phyloP scores from a whole-genome alignment of 202 grass and related monocot genomes.

The Musa balbisiana region DNA sequence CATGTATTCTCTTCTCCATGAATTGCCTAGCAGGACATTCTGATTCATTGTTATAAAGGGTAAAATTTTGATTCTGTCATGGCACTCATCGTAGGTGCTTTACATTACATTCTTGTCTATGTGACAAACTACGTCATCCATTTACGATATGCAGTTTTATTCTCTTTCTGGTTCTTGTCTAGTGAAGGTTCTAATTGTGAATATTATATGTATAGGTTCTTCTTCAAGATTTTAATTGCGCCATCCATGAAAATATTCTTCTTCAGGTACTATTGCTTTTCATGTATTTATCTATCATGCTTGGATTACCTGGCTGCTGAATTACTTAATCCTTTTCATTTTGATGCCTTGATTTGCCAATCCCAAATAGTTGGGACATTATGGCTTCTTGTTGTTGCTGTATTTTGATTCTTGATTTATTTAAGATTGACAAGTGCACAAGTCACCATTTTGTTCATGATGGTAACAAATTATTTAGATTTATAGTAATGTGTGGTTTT shows the following conservation, averaged over 20 bases:
- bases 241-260: conserved; percentile 94
- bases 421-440: background rate
- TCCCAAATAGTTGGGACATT: no score
- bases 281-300: no score
- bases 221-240: conserved; percentile 92
- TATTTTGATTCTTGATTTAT: background rate
- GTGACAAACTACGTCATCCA: background rate
- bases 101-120: background rate
- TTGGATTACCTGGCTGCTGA: no score
- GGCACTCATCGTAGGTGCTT: background rate
- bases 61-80: background rate
- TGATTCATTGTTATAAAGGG: background rate
- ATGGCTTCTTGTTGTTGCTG: no score
- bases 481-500: conserved; percentile 15
- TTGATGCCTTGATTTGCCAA: no score
- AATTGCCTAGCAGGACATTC: background rate
- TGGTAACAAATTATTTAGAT: conserved; percentile 6
- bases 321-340: no score
- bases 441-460: background rate
- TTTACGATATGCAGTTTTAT: background rate
- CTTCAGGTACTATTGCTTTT: conserved; percentile 63
- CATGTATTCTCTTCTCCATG: background rate
- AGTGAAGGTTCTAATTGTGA: background rate
- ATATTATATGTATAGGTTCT: conserved; percentile 43
- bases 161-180: background rate